Evolutionary conservation across 352 stramenopile species (phyloP).

Genomic region (Achlya hypogyna): DNA sequence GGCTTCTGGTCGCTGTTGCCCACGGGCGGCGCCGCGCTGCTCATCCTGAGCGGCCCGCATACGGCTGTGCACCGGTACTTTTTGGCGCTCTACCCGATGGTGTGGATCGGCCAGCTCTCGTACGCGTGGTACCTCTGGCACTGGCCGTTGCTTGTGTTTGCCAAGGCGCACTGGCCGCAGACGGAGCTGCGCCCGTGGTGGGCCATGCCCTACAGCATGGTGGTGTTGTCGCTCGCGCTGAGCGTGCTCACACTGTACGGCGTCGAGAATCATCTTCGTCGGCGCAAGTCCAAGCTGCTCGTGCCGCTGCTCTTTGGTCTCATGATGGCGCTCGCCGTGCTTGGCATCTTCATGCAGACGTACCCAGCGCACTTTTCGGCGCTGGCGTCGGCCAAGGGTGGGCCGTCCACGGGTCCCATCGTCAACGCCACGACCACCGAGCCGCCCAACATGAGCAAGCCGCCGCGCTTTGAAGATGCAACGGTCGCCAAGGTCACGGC

Average conservation of each 20-base stretch:
- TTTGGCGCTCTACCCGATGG: background rate
- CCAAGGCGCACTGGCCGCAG: slow-evolving; percentile 12
- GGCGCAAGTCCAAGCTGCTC: slow-evolving; percentile 2
- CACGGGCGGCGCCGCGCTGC: background rate
- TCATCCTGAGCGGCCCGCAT: background rate
- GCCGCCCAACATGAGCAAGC: slow-evolving; percentile 9
- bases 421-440: background rate
- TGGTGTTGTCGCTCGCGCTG: slow-evolving; percentile 3
- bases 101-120: slow-evolving; percentile 15
- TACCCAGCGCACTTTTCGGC: background rate
- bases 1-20: slow-evolving; percentile 19
- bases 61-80: slow-evolving; percentile 1
- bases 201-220: slow-evolving; percentile 13
- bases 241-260: slow-evolving; percentile 14
- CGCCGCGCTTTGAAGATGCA: background rate
- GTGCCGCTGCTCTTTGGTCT: background rate
- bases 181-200: slow-evolving; percentile 5
- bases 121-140: slow-evolving; percentile 19
- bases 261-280: slow-evolving; percentile 16
- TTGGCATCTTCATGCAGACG: background rate
- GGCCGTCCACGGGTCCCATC: background rate
- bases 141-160: slow-evolving; percentile 14
- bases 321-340: background rate
- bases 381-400: background rate
- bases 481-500: slow-evolving; percentile 17